Percentiles rank a stretch among this genome's conserved stretches.
phyloP scores from a whole-genome alignment of 352 stramenopile species.

The Phytophthora sansomeana region DNA sequence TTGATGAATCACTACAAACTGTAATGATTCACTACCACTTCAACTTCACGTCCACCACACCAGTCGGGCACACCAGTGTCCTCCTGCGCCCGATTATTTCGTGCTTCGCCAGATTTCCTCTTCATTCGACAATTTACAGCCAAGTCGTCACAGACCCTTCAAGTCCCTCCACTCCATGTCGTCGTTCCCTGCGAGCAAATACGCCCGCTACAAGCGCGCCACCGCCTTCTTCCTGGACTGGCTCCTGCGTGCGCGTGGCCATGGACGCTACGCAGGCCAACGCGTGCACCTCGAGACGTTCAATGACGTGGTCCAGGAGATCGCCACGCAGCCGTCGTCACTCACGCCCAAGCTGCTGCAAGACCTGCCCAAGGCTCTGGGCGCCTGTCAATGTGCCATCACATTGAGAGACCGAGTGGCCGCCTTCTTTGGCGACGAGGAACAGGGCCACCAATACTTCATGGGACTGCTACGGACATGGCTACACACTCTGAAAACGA shows the following conservation, averaged over 20 bases:
- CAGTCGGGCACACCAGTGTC: no score
- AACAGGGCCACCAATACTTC: conserved; percentile 9
- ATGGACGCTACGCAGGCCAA: background rate
- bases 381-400: conserved; percentile 17
- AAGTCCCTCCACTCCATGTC: no score
- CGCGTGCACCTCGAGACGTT: conserved; percentile 3
- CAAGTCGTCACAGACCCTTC: no score
- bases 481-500: background rate
- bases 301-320: conserved; percentile 14
- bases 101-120: no score
- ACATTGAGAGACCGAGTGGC: conserved; percentile 16
- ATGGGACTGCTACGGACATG: background rate
- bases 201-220: conserved; percentile 27
- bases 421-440: conserved; percentile 2
- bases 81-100: no score
- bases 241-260: conserved; percentile 21
- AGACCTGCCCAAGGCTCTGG: conserved; percentile 23
- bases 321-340: no score
- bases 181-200: conserved; percentile 6
- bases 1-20: no score
- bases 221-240: conserved; percentile 34
- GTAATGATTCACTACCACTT: no score
- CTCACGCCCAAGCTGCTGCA: no score
- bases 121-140: no score
- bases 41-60: no score